phyloP scores from a whole-genome alignment of 805 yeast genomes.

The Isabelozyma pseudorhagii region DNA sequence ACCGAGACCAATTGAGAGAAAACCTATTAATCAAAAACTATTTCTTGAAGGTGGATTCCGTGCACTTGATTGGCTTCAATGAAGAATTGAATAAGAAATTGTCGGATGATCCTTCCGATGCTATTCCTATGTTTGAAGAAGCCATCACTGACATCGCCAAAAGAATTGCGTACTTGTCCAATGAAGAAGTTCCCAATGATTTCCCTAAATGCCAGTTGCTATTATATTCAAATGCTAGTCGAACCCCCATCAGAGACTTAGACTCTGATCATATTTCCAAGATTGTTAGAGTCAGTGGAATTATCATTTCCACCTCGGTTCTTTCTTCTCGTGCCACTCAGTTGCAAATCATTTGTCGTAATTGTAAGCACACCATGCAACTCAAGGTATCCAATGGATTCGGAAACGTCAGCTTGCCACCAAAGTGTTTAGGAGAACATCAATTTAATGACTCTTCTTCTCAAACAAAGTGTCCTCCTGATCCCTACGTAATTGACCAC shows the following conservation, averaged over 20 bases:
- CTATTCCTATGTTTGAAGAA: slow-evolving; percentile 80
- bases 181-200: slow-evolving; percentile 46
- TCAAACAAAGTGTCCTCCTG: slow-evolving; percentile 74
- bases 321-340: slow-evolving; percentile 82
- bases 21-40: slow-evolving; percentile 76
- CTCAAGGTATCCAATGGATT: slow-evolving; percentile 64
- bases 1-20: slow-evolving; percentile 88
- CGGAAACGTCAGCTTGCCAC: slow-evolving; percentile 67
- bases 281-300: slow-evolving; percentile 88
- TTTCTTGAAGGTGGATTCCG: slow-evolving; percentile 70
- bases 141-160: slow-evolving; percentile 86
- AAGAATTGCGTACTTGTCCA: slow-evolving; percentile 54
- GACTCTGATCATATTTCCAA: slow-evolving; percentile 87
- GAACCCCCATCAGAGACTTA: slow-evolving; percentile 72
- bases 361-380: slow-evolving; percentile 77
- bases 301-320: slow-evolving; percentile 87
- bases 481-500: slow-evolving; percentile 90
- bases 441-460: slow-evolving; percentile 46
- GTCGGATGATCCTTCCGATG: slow-evolving; percentile 81
- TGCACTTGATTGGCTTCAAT: slow-evolving; percentile 81
- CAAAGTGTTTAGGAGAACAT: slow-evolving; percentile 52
- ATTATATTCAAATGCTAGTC: slow-evolving; percentile 67
- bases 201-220: slow-evolving; percentile 86
- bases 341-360: slow-evolving; percentile 81
- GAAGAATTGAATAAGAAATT: slow-evolving; percentile 85